Evolutionary conservation across 441 rosid species (phyloP), one percentile per base, ranked within the genome.

Genomic region (Isatis lusitanica): DNA sequence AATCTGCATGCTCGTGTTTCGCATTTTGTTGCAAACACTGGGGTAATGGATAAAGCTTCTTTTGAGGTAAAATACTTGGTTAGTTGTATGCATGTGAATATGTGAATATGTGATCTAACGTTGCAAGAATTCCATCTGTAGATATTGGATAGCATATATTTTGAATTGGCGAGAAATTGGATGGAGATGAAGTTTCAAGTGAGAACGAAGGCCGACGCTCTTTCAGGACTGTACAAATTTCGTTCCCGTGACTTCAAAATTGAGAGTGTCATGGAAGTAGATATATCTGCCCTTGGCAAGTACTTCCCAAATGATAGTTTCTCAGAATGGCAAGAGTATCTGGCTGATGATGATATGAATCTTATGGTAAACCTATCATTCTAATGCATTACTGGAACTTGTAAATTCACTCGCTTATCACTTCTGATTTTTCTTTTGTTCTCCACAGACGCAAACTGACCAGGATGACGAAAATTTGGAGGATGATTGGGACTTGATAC

Each of bases 241-340:
- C 90, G 85, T 80, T 84, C 97, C 70, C 90, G 98, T 64, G 92
- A 84, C 74, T 91, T 93, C 78, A 81, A 81, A 75, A 87, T 95
- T 73, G 86, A 88, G 66, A 83, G 77, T 78, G 85, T 95, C 63
- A 81, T 95, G 88, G 96, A 93, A 78, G 84, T 89, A 53, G 92
- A 90, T 80, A 79, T 88, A 62, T 85, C 91, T 50, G 83, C 85
- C 48, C 86, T 89, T 69, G 81, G 85, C 56, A 79, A 81, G 82
- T 81, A 81, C 56, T 82, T 89, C 73, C 70, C 86, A 55, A 80
- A 74, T 66, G 95, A 93, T 58, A 89, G 83, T 78, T 87, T 83
- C 70, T 62, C 74, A 39, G 98, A 94, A 72, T 93, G 97, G 97
- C 85, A 88, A 72, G 88, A 90, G 74, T 83, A 90, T 72, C 79